Percentiles rank a stretch among this genome's conserved stretches.
Evolutionary conservation across 345 rosid genomes (phyloP).

Genomic region (Lumnitzera littorea): DNA sequence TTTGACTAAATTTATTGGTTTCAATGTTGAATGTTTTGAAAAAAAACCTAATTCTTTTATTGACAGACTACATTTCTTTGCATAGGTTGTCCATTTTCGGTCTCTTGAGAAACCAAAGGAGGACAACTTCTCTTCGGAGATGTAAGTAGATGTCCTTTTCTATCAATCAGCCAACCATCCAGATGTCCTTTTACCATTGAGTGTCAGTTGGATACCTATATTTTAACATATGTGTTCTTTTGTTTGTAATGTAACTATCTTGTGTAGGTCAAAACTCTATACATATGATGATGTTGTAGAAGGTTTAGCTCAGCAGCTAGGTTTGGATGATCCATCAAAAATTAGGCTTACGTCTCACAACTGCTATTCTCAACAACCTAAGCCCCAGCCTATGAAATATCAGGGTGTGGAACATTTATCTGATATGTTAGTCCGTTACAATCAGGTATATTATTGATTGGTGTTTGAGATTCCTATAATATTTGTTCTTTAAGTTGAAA

Average conservation of each 20-base stretch:
- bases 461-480: conserved; percentile 13
- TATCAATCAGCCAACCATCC: not conserved
- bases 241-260: not conserved
- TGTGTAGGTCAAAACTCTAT: conserved; percentile 74
- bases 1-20: too few species aligned
- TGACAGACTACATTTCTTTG: too few species aligned
- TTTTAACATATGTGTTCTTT: conserved; percentile 4
- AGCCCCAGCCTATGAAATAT: conserved; percentile 69
- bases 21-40: too few species aligned
- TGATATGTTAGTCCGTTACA: conserved; percentile 89
- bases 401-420: conserved; percentile 67
- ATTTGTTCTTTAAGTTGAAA: not conserved
- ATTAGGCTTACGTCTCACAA: conserved; percentile 71
- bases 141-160: conserved; percentile 41
- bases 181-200: not conserved
- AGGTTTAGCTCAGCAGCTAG: conserved; percentile 51
- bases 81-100: conserved; percentile 80
- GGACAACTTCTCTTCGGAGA: conserved; percentile 82
- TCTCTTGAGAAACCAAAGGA: conserved; percentile 85
- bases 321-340: conserved; percentile 65
- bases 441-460: conserved; percentile 46
- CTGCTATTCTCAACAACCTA: conserved; percentile 71
- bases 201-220: not conserved
- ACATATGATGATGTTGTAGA: conserved; percentile 93
- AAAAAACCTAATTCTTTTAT: too few species aligned